These are phyloP conservation scores for Vitis rupestris DNA, from an alignment of 164 flowering plant species.

Conservation along the genomic window DNA sequence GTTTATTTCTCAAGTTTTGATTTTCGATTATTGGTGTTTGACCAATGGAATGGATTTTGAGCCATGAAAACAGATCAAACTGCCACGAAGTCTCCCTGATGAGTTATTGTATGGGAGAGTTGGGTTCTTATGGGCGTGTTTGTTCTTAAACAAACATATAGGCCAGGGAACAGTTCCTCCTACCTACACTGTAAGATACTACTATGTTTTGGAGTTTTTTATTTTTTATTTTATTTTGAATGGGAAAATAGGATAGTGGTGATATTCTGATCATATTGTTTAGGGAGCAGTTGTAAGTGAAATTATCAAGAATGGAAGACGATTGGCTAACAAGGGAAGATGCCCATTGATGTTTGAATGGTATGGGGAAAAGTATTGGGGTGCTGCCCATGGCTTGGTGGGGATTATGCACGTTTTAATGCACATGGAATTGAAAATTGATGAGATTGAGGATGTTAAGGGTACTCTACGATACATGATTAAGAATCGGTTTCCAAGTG, in stretches of 20 bases:
- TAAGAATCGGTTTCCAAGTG: slow-evolving; percentile 63
- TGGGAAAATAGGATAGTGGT: background rate
- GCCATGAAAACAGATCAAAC: slow-evolving; percentile 25
- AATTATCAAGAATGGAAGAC: slow-evolving; percentile 26
- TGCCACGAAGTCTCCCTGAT: slow-evolving; percentile 28
- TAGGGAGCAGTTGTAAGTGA: slow-evolving; percentile 32
- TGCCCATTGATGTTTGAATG: slow-evolving; percentile 41
- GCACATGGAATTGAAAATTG: slow-evolving; percentile 63
- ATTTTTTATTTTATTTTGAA: background rate
- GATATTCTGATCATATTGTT: background rate
- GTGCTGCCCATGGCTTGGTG: slow-evolving; percentile 77
- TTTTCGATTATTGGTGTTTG: background rate
- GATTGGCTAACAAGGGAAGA: slow-evolving; percentile 14
- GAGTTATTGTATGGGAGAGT: slow-evolving; percentile 37
- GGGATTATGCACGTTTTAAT: slow-evolving; percentile 79
- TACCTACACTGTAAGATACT: slow-evolving; percentile 15
- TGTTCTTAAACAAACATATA: slow-evolving; percentile 31
- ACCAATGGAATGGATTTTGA: too few species aligned
- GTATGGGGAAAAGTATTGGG: slow-evolving; percentile 44
- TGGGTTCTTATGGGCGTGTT: slow-evolving; percentile 43
- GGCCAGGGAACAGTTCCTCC: slow-evolving; percentile 27
- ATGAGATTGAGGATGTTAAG: slow-evolving; percentile 63
- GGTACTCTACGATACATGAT: slow-evolving; percentile 72
- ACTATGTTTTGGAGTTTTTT: background rate
- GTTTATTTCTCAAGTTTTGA: background rate